phyloP scores from a whole-genome alignment of 2,329 filamentous ascomycete species.

The Didymella exigua region DNA sequence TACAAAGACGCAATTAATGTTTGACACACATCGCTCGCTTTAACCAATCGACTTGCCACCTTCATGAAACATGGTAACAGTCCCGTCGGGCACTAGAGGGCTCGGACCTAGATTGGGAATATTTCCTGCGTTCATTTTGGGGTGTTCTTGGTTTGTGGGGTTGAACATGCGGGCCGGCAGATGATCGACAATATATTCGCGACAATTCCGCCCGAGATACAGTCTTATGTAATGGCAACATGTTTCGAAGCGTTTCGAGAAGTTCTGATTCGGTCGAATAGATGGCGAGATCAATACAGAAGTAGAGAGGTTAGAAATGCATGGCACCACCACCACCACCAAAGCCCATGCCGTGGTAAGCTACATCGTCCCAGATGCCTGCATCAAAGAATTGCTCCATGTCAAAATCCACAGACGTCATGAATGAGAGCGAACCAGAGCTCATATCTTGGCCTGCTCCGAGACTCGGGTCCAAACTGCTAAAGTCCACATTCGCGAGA shows the following conservation, averaged over 20 bases:
- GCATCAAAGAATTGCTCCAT: slow-evolving; percentile 44
- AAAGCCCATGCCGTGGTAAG: slow-evolving; percentile 38
- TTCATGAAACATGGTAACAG: neutral
- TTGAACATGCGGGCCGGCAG: slow-evolving; percentile 7
- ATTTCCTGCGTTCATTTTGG: neutral
- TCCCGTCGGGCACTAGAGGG: neutral
- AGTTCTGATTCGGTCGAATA: neutral
- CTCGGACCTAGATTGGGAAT: neutral
- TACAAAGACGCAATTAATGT: slow-evolving; percentile 2
- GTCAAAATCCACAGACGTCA: slow-evolving; percentile 38
- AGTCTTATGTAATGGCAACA: neutral
- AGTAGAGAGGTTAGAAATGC: neutral
- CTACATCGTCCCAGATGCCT: slow-evolving; percentile 40
- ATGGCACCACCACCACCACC: slow-evolving; percentile 22
- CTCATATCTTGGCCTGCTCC: neutral
- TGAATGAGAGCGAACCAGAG: slow-evolving; percentile 29
- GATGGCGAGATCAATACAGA: neutral
- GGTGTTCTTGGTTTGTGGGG: slow-evolving; percentile 2
- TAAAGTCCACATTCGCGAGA: neutral
- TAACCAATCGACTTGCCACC: slow-evolving; percentile 7
- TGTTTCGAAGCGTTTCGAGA: too few relatives aligned
- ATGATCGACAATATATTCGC: slow-evolving; percentile 16
- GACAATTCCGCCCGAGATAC: slow-evolving; percentile 12
- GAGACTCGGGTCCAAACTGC: slow-evolving; percentile 1
- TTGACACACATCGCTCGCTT: slow-evolving; percentile 1